Base-by-base conservation (phyloP, 805 yeast species). In the Komagataella pseudopastoris region DNA sequence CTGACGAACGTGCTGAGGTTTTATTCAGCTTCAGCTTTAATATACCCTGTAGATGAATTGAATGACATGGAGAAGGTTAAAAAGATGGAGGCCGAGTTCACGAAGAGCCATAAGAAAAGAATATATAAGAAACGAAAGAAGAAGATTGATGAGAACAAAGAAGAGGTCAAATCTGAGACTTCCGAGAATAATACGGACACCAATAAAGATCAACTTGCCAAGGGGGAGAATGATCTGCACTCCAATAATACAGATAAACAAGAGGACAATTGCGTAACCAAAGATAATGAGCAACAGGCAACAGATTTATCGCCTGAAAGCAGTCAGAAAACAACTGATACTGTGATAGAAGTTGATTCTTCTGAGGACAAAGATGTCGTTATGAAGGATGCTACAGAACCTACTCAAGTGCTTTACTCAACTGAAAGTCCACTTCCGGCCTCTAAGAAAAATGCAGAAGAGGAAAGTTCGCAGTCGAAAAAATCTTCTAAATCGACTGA, bases 31-130 rank as follows among this genome's bases (percentile, higher is more conserved):
- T 75, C 75, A n/a, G 66, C 71, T 17, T 71, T 62, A 44, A 75
- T 86, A 2, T 73, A 84, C 0, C 89, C 95, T 0, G 57, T 70
- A 1, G 85, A 82, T 57, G 93, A 85, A 57, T 64, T 80, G 6
- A 75, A 72, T 48, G 75, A 74, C 53, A 72, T 72, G 18, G 68
- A 72, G 53, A 70, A 70, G 18, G 55, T 63, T 14, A 63, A 62
- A 46, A 51, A 54, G 24, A 23, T 53, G 39, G 54, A 24, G 23
- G 44, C 51, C 30, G 46, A 30, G 4, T 30, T 30, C 1, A 30
- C 10, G 39, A 30, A 30, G 39, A 30, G 39, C 14, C 52, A 30
- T 50, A 45, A 49, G 51, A 47, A 53, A 44, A 62, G 71, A 66
- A 57, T 66, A 65, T 58, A 66, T 10, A 22, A 52, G 58, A 64